Evolutionary conservation across 2,329 filamentous ascomycete genomes (phyloP).

Genomic region (Zasmidium angulare): DNA sequence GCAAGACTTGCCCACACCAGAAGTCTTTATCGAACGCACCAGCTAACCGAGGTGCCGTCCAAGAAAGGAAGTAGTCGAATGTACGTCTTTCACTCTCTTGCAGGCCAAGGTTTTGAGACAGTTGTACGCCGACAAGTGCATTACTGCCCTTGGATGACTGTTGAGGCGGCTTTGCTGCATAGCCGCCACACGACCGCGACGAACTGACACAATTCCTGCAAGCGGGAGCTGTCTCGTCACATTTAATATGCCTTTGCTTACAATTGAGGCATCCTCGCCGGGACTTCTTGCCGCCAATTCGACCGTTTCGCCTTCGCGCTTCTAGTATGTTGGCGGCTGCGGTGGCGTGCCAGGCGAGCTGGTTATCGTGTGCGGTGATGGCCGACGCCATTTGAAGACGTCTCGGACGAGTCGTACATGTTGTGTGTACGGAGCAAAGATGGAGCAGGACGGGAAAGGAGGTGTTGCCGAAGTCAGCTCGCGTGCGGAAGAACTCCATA

Average conservation of each 20-base stretch:
- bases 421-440: background rate
- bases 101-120: constrained; percentile 9
- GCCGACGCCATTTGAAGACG: background rate
- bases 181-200: constrained; percentile 56
- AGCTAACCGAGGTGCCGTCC: constrained; percentile 23
- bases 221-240: constrained; percentile 53
- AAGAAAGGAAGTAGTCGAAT: constrained; percentile 24
- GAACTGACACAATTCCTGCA: constrained; percentile 55
- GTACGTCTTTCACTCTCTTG: constrained; percentile 12
- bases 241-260: constrained; percentile 55
- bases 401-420: background rate
- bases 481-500: too few relatives aligned
- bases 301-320: constrained; percentile 19
- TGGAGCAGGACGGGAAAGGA: too few relatives aligned
- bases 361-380: background rate
- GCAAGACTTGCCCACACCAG: constrained; percentile 28
- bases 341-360: background rate
- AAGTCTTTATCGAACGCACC: constrained; percentile 24
- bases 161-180: constrained; percentile 25
- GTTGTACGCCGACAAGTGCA: constrained; percentile 1
- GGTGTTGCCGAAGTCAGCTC: too few relatives aligned
- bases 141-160: background rate
- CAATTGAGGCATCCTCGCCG: constrained; percentile 22
- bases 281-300: constrained; percentile 20
- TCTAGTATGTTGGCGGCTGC: constrained; percentile 8